These are phyloP conservation scores for Dictyostelium brefeldianum DNA, from an alignment of 78 protist genomes.

Conservation along the genomic window DNA sequence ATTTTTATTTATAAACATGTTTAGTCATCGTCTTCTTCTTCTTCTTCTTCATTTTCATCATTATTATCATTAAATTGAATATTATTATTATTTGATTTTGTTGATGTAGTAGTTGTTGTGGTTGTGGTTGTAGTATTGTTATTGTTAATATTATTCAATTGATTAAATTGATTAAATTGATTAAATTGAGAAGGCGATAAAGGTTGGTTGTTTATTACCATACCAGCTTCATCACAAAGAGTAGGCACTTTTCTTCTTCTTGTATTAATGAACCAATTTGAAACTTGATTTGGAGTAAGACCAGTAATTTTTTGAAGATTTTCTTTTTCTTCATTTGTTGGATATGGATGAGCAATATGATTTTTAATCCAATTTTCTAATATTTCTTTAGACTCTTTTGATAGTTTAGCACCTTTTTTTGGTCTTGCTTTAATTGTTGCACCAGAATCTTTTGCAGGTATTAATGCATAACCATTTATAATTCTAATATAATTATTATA, in stretches of 20 bases:
- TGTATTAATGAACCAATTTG: conserved; percentile 93
- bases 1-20: no score
- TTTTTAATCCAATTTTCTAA: conserved; percentile 74
- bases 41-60: no score
- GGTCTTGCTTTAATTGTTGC: conserved; percentile 11
- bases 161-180: no score
- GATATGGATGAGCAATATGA: conserved; percentile 90
- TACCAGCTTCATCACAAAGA: conserved; percentile 15
- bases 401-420: conserved; percentile 21
- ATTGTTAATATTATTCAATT: no score
- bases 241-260: conserved; percentile 58
- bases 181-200: no score
- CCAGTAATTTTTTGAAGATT: conserved; percentile 61
- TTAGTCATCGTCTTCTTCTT: no score
- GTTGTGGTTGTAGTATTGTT: no score
- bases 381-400: not conserved
- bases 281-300: conserved; percentile 84
- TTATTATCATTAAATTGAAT: no score
- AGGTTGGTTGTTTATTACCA: not conserved
- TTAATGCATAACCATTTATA: conserved; percentile 24
- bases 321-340: conserved; percentile 88
- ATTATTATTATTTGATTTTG: no score
- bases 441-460: conserved; percentile 8
- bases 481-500: conserved; percentile 16
- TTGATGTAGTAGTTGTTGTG: no score